These are phyloP conservation scores for Euphorbia schlechtendalii DNA, from an alignment of 441 rosid species.

Conservation along the genomic window DNA sequence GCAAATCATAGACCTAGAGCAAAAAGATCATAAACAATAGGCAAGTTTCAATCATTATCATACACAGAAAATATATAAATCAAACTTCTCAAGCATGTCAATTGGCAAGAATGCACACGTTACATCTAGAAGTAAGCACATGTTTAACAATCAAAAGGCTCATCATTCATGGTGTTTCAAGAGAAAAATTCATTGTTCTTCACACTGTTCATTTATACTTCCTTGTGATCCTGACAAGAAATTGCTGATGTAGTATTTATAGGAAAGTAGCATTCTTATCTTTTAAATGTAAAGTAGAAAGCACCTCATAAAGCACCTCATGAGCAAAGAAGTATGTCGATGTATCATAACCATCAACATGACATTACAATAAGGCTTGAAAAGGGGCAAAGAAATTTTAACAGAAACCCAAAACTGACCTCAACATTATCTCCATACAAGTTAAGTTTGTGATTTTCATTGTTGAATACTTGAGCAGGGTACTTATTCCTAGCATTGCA, in stretches of 20 bases:
- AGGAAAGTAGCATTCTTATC: no score
- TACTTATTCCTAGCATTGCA: conserved; percentile 91
- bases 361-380: neutral
- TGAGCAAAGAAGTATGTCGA: no score
- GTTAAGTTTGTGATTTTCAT: conserved; percentile 87
- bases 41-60: neutral
- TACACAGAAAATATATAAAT: neutral
- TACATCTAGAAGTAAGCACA: no score
- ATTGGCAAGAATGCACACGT: neutral
- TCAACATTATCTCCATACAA: conserved; percentile 96
- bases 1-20: neutral
- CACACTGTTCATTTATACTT: no score
- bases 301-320: no score
- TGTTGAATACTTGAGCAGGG: conserved; percentile 98
- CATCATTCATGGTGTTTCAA: no score
- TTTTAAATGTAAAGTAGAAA: no score
- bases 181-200: no score
- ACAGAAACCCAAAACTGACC: conserved; percentile 37
- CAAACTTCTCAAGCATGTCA: neutral
- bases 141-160: no score
- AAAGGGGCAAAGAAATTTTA: conserved; percentile 7
- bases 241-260: no score
- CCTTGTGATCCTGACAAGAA: no score
- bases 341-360: neutral
- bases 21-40: neutral